A percentile compares a stretch with the other conserved stretches of the same genome.
These are phyloP conservation scores for Begonia masoniana DNA, from an alignment of 306 rosid species.

Conservation along the genomic window DNA sequence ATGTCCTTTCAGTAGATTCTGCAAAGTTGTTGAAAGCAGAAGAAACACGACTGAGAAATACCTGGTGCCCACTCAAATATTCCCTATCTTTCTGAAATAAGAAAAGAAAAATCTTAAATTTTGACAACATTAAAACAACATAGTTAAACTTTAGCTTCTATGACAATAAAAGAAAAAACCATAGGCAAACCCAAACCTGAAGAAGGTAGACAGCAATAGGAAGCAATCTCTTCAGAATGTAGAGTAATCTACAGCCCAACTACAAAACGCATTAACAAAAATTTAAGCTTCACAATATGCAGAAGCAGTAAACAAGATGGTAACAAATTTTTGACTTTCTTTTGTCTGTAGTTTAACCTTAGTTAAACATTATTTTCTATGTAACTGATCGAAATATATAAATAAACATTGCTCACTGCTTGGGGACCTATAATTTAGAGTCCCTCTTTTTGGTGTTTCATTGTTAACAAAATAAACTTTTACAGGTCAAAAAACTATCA, in stretches of 20 bases:
- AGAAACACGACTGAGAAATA: slow-evolving; percentile 87
- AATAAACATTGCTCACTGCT: no score
- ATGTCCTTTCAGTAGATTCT: slow-evolving; percentile 79
- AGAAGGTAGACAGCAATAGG: slow-evolving; percentile 90
- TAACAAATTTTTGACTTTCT: background rate
- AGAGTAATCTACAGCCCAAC: slow-evolving; percentile 84
- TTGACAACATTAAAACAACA: background rate
- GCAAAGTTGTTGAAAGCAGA: slow-evolving; percentile 87
- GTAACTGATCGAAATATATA: no score
- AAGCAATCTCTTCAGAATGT: slow-evolving; percentile 89
- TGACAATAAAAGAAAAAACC: slow-evolving; percentile 5
- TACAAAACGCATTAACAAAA: slow-evolving; percentile 29
- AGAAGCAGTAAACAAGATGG: slow-evolving; percentile 8
- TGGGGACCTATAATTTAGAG: no score
- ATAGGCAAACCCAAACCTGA: slow-evolving; percentile 42
- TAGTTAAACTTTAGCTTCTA: background rate
- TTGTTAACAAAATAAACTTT: no score
- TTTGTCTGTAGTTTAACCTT: no score
- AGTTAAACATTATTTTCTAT: no score
- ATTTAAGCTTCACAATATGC: slow-evolving; percentile 9
- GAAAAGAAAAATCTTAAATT: background rate
- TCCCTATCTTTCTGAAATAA: slow-evolving; percentile 86
- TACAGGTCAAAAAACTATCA: no score
- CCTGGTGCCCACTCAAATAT: slow-evolving; percentile 87
- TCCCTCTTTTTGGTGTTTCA: no score